phyloP scores from a whole-genome alignment of 805 yeast species.

The Sugiyamaella boreocaroliniensis region DNA sequence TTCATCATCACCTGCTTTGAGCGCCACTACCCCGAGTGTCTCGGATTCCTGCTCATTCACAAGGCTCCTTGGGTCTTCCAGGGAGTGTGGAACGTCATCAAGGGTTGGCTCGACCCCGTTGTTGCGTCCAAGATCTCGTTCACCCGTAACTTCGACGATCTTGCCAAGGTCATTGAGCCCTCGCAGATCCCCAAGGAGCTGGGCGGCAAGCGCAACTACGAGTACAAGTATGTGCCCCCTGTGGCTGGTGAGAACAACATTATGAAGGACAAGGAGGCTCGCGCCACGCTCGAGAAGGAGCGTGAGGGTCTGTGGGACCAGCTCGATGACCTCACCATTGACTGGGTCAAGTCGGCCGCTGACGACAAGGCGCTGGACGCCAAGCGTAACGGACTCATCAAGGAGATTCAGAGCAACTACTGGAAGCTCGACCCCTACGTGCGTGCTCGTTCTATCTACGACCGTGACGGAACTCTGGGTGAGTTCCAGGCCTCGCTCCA shows the following conservation, averaged over 20 bases:
- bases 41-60: conserved; percentile 78
- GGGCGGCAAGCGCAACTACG: conserved; percentile 65
- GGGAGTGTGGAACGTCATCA: conserved; percentile 89
- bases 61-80: conserved; percentile 96
- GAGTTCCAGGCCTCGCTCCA: conserved; percentile 22
- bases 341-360: conserved; percentile 62
- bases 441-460: conserved; percentile 72
- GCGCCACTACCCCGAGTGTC: conserved; percentile 92
- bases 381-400: conserved; percentile 38
- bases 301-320: conserved; percentile 48
- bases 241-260: conserved; percentile 49
- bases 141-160: conserved; percentile 63
- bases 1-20: conserved; percentile 85
- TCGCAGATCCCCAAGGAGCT: conserved; percentile 59
- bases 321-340: conserved; percentile 58
- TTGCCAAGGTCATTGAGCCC: conserved; percentile 53
- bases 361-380: conserved; percentile 46
- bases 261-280: conserved; percentile 40
- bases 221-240: conserved; percentile 58
- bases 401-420: conserved; percentile 55
- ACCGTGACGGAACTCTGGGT: conserved; percentile 64
- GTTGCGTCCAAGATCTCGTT: conserved; percentile 87
- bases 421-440: conserved; percentile 69
- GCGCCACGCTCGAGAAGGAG: conserved; percentile 40
- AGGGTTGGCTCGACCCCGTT: conserved; percentile 93